phyloP scores from a whole-genome alignment of 2,329 filamentous ascomycete genomes.

The Onygenales sp. region DNA sequence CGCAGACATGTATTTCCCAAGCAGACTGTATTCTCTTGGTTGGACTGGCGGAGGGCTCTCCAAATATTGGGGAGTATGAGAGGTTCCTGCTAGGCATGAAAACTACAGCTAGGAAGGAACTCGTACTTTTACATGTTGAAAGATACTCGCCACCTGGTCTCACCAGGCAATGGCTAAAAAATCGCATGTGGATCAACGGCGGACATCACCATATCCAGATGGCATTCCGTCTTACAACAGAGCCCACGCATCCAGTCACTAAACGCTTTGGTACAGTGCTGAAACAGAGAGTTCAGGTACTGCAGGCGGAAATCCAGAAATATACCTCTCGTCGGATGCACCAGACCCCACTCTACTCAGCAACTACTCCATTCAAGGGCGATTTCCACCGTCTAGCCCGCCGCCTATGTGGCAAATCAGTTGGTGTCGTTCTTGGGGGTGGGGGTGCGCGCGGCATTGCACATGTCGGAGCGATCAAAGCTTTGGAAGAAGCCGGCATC shows the following conservation, averaged over 20 bases:
- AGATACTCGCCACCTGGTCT: constrained; percentile 76
- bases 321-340: constrained; percentile 91
- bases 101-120: constrained; percentile 85
- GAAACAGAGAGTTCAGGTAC: constrained; percentile 84
- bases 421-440: constrained; percentile 87
- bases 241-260: constrained; percentile 64
- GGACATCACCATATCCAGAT: constrained; percentile 97
- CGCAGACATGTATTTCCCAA: constrained; percentile 92
- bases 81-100: constrained; percentile 94
- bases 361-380: constrained; percentile 87
- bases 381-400: constrained; percentile 92
- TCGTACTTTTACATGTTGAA: constrained; percentile 83
- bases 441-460: constrained; percentile 87
- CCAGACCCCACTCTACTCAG: constrained; percentile 78
- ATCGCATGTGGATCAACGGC: constrained; percentile 95
- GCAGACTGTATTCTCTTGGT: constrained; percentile 93
- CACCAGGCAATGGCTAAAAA: constrained; percentile 81
- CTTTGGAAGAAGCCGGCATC: constrained; percentile 91
- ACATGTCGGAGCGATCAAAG: constrained; percentile 87
- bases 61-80: constrained; percentile 91
- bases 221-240: constrained; percentile 66
- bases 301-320: constrained; percentile 96
- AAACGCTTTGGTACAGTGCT: constrained; percentile 76
- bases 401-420: constrained; percentile 83
- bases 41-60: constrained; percentile 79